Evolutionary conservation across 768 basidiomycete species (phyloP).

Genomic region (Boletellus ananiceps): DNA sequence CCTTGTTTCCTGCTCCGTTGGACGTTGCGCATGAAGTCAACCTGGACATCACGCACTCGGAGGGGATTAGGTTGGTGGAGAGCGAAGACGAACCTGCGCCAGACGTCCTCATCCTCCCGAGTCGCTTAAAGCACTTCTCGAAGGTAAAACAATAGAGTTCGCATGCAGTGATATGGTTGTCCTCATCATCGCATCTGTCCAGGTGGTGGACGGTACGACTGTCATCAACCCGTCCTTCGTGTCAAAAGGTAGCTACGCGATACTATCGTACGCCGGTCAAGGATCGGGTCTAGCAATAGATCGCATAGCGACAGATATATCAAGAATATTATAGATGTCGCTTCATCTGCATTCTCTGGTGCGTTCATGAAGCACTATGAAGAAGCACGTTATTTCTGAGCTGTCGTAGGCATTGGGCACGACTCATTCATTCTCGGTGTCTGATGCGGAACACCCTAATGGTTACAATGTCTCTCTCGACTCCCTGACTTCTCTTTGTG

Average conservation of each 20-base stretch:
- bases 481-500: no score
- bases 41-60: conserved; percentile 80
- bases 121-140: conserved; percentile 83
- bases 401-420: no score
- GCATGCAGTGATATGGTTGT: not conserved
- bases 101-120: conserved; percentile 84
- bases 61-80: conserved; percentile 37
- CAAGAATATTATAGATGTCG: conserved; percentile 21
- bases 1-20: conserved; percentile 81
- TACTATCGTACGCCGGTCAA: conserved; percentile 34
- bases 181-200: not conserved
- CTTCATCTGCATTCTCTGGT: not conserved
- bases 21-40: conserved; percentile 79
- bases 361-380: not conserved
- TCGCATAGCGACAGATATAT: conserved; percentile 27
- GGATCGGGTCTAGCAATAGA: conserved; percentile 25
- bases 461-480: no score
- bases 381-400: not conserved
- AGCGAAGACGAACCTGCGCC: conserved; percentile 50
- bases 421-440: no score
- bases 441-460: no score
- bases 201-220: conserved; percentile 75
- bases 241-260: conserved; percentile 53
- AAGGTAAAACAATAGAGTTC: conserved; percentile 50
- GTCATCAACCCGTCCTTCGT: conserved; percentile 87